phyloP scores from a whole-genome alignment of 805 yeast species.

The Starmerella vitae region DNA sequence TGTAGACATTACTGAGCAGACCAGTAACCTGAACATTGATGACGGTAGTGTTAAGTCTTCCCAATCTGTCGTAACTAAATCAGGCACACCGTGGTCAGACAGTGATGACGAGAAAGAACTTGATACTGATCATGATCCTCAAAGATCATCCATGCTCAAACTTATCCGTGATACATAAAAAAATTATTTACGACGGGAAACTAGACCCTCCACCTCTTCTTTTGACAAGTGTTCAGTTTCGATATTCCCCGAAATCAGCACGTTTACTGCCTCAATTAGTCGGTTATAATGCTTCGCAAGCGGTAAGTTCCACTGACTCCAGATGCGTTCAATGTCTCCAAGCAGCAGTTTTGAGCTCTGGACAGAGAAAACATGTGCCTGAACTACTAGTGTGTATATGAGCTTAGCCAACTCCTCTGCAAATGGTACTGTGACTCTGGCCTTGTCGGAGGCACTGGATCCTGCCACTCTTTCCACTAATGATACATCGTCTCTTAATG shows the following conservation, averaged over 20 bases:
- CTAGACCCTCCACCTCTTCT: conserved; percentile 5
- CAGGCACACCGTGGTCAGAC: conserved; percentile 7
- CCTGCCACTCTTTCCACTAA: conserved; percentile 24
- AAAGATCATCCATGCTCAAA: conserved; percentile 13
- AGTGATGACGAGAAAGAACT: conserved; percentile 7
- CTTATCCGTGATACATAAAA: conserved; percentile 4
- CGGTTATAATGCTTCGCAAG: neutral
- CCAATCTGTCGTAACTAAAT: neutral
- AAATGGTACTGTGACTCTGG: conserved; percentile 22
- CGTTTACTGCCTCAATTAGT: conserved; percentile 5
- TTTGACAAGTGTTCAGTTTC: neutral
- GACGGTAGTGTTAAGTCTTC: neutral
- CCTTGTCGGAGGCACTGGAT: conserved; percentile 25
- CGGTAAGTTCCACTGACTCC: conserved; percentile 17
- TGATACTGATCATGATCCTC: conserved; percentile 9
- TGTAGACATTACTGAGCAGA: neutral
- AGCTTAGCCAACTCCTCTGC: conserved; percentile 27
- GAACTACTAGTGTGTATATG: conserved; percentile 30
- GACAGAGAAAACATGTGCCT: conserved; percentile 29
- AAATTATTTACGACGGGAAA: neutral
- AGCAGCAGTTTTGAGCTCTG: conserved; percentile 29
- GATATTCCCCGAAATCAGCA: conserved; percentile 3
- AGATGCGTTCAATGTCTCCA: conserved; percentile 27
- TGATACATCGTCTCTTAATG: conserved; percentile 12
- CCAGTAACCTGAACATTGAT: too few species aligned